Percentiles rank a stretch among this genome's conserved stretches.
Evolutionary conservation across 2,329 filamentous ascomycete genomes (phyloP).

Genomic region (Colletotrichum tamarilloi): DNA sequence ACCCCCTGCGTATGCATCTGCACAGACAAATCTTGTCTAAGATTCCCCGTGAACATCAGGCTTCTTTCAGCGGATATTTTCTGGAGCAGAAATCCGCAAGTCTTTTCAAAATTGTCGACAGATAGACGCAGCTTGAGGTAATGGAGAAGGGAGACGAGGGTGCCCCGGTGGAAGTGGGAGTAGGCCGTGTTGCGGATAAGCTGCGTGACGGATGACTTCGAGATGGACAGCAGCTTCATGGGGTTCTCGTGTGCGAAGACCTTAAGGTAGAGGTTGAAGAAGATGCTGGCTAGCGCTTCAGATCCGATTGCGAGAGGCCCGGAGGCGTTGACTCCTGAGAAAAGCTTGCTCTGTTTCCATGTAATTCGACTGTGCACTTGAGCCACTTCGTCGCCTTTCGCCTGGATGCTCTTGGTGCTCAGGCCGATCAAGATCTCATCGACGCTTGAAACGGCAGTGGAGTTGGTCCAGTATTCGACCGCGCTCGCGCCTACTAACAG

Average conservation of each 20-base stretch:
- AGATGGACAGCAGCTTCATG: slow-evolving; percentile 23
- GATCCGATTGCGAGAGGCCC: slow-evolving; percentile 47
- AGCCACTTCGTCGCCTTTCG: background rate
- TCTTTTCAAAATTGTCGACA: slow-evolving; percentile 46
- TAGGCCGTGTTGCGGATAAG: slow-evolving; percentile 36
- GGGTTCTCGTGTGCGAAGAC: slow-evolving; percentile 58
- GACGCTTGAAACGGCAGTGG: slow-evolving; percentile 51
- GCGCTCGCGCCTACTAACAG: slow-evolving; percentile 62
- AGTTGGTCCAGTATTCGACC: slow-evolving; percentile 62
- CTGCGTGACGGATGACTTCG: slow-evolving; percentile 22
- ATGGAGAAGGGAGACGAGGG: slow-evolving; percentile 52
- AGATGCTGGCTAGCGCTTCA: slow-evolving; percentile 48
- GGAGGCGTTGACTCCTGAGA: slow-evolving; percentile 42
- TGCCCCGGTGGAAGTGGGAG: slow-evolving; percentile 50
- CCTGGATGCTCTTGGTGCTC: slow-evolving; percentile 11
- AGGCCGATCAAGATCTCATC: slow-evolving; percentile 50
- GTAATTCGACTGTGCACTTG: slow-evolving; percentile 45
- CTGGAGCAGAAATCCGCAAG: slow-evolving; percentile 44
- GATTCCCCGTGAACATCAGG: slow-evolving; percentile 44
- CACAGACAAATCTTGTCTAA: slow-evolving; percentile 48
- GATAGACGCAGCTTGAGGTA: slow-evolving; percentile 45
- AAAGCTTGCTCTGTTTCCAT: slow-evolving; percentile 50
- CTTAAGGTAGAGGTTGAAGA: slow-evolving; percentile 55
- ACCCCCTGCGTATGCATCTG: slow-evolving; percentile 51
- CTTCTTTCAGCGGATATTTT: slow-evolving; percentile 45